phyloP scores from a whole-genome alignment of 306 rosid genomes.

The Macrotyloma uniflorum region DNA sequence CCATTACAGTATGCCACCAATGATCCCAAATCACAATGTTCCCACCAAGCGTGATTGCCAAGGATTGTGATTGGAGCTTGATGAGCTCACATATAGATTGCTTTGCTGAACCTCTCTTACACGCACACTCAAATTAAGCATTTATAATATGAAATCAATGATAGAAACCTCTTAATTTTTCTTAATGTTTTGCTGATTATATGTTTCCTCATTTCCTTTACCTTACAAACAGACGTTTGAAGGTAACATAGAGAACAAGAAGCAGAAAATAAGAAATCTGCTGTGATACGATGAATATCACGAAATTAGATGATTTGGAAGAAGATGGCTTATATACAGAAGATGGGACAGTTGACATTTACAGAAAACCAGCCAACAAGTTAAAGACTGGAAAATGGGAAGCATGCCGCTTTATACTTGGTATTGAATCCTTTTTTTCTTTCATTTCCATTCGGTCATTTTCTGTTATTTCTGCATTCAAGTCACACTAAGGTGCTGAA shows the following conservation, averaged over 20 bases:
- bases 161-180: slow-evolving; percentile 2
- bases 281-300: slow-evolving; percentile 42
- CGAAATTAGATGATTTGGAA: slow-evolving; percentile 45
- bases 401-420: slow-evolving; percentile 78
- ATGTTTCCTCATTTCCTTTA: slow-evolving; percentile 3
- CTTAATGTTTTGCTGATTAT: not conserved
- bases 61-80: not conserved
- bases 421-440: slow-evolving; percentile 39
- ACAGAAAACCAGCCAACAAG: slow-evolving; percentile 65
- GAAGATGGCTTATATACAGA: slow-evolving; percentile 56
- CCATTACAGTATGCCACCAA: not conserved
- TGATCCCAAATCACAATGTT: not conserved
- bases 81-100: slow-evolving; percentile 1
- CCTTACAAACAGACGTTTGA: slow-evolving; percentile 7
- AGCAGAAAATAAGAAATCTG: not conserved
- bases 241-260: not conserved
- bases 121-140: not conserved
- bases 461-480: not conserved
- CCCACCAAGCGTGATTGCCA: too few species aligned
- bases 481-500: slow-evolving; percentile 10
- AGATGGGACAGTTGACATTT: slow-evolving; percentile 66
- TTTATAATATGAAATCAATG: not conserved
- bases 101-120: not conserved
- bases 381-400: slow-evolving; percentile 73
- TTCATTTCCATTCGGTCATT: not conserved